A percentile compares a stretch with the other conserved stretches of the same genome.
phyloP scores from a whole-genome alignment of 495 filamentous ascomycete species.

The Oidiodendron maius region DNA sequence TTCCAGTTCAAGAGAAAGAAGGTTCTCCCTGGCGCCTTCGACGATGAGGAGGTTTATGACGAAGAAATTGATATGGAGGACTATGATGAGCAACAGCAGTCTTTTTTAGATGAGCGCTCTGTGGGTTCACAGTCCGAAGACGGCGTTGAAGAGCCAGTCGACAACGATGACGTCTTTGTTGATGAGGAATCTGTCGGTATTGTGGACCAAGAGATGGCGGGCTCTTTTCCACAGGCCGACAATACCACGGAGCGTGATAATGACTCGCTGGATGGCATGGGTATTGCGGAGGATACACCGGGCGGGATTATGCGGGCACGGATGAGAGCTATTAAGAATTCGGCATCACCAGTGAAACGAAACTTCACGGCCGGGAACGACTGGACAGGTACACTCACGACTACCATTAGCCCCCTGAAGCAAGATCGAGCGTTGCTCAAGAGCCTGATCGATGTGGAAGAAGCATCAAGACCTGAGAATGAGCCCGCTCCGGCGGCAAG shows the following conservation, averaged over 20 bases:
- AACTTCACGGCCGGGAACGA: conserved; percentile 55
- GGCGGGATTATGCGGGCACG: conserved; percentile 48
- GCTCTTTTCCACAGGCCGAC: conserved; percentile 60
- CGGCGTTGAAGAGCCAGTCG: conserved; percentile 56
- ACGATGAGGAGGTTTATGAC: conserved; percentile 44
- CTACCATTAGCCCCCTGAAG: conserved; percentile 86
- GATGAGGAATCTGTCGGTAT: conserved; percentile 66
- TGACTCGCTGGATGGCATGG: conserved; percentile 28
- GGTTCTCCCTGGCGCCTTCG: conserved; percentile 76
- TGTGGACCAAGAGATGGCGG: conserved; percentile 73
- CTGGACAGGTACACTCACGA: conserved; percentile 88
- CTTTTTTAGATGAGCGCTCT: conserved; percentile 89
- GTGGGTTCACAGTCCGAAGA: conserved; percentile 72
- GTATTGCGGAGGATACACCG: conserved; percentile 31
- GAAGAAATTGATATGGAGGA: conserved; percentile 29
- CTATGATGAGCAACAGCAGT: conserved; percentile 50
- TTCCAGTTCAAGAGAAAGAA: conserved; percentile 73
- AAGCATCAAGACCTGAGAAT: conserved; percentile 18
- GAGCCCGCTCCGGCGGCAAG: conserved; percentile 14
- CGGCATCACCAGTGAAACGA: conserved; percentile 53
- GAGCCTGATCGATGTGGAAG: conserved; percentile 35
- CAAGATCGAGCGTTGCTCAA: conserved; percentile 60
- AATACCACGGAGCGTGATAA: conserved; percentile 60
- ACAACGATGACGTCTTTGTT: conserved; percentile 51
- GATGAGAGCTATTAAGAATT: conserved; percentile 48